Conservation (phyloP, 208 protist species). For the Ichthyophonus hoferi region DNA sequence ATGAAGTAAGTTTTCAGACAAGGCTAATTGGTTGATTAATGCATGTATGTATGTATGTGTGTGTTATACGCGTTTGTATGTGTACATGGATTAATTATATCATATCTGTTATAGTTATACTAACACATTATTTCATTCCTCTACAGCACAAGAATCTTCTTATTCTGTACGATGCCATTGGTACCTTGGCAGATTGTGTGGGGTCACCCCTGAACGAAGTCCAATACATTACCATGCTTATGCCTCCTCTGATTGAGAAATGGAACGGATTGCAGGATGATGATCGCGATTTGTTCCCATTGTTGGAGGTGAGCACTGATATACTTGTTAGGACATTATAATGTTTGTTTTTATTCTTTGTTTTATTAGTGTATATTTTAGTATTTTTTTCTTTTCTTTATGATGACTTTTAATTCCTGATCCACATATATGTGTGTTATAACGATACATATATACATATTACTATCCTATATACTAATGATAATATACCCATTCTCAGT, state of each 20-base stretch:
- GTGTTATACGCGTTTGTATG: no score
- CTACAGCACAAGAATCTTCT: slow-evolving; percentile 59
- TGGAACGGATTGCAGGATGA: slow-evolving; percentile 56
- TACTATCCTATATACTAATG: no score
- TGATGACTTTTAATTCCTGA: background rate
- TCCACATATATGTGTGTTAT: no score
- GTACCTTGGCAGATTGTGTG: slow-evolving; percentile 60
- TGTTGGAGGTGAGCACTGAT: slow-evolving; percentile 16
- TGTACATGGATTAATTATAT: no score
- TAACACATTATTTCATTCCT: slow-evolving; percentile 32
- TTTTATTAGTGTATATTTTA: background rate
- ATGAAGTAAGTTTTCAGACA: no score
- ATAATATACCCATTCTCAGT: no score
- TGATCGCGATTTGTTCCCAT: slow-evolving; percentile 38
- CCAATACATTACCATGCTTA: slow-evolving; percentile 49
- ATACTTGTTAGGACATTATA: background rate
- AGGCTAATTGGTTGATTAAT: no score
- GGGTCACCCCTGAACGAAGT: slow-evolving; percentile 51
- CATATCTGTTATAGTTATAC: no score
- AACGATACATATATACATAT: no score
- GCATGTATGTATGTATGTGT: no score
- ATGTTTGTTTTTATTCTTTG: background rate
- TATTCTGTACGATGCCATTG: slow-evolving; percentile 65
- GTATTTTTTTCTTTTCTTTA: background rate
- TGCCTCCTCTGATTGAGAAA: slow-evolving; percentile 59